These are phyloP conservation scores for Pleurotus citrinopileatus DNA, from an alignment of 768 basidiomycete genomes.

Conservation along the genomic window DNA sequence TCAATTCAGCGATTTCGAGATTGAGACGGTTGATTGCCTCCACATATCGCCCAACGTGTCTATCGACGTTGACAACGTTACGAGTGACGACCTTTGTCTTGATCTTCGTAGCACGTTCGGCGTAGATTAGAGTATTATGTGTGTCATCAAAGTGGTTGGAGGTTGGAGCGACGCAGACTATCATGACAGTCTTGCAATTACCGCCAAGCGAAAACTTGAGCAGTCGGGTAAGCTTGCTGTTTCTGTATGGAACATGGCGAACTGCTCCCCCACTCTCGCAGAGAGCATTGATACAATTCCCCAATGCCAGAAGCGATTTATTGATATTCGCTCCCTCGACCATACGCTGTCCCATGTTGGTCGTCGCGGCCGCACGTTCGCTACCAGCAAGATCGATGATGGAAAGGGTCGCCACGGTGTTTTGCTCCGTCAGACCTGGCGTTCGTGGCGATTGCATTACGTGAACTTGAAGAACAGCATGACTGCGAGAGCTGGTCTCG, in stretches of 20 bases:
- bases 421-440: slow-evolving; percentile 76
- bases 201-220: slow-evolving; percentile 98
- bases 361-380: slow-evolving; percentile 93
- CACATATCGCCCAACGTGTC: slow-evolving; percentile 94
- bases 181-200: slow-evolving; percentile 99
- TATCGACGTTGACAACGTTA: slow-evolving; percentile 92
- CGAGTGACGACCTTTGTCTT: slow-evolving; percentile 96
- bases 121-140: slow-evolving; percentile 96
- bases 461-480: slow-evolving; percentile 96
- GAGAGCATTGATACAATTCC: slow-evolving; percentile 97
- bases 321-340: slow-evolving; percentile 99
- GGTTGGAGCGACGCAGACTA: slow-evolving; percentile 95
- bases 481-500: slow-evolving; percentile 94
- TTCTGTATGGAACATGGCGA: slow-evolving; percentile 94
- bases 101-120: slow-evolving; percentile 97
- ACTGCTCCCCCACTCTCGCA: slow-evolving; percentile 88
- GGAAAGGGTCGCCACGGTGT: slow-evolving; percentile 86
- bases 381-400: slow-evolving; percentile 99
- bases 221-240: slow-evolving; percentile 96
- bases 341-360: slow-evolving; percentile 98
- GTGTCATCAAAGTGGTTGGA: slow-evolving; percentile 98
- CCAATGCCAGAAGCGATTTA: slow-evolving; percentile 94
- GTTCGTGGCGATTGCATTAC: slow-evolving; percentile 86
- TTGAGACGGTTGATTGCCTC: slow-evolving; percentile 91
- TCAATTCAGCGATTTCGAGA: slow-evolving; percentile 79